Evolutionary conservation across 768 basidiomycete genomes (phyloP), one percentile per base, ranked within the genome.

Genomic region (Mycena indigotica): DNA sequence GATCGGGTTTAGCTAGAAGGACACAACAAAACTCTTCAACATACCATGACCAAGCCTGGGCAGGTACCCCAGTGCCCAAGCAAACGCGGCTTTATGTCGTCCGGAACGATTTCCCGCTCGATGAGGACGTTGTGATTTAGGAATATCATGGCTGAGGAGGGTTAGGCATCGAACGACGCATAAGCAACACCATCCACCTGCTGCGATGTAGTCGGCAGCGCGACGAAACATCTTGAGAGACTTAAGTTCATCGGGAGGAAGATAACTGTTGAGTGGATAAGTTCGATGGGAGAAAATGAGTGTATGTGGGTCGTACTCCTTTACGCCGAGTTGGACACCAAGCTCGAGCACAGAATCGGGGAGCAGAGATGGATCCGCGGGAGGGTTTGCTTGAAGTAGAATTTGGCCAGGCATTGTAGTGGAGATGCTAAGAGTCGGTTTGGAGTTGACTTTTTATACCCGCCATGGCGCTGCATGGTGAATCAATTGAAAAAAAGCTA

Each of bases 21-120:
- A 49, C 16, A 16, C 4, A 24, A 21, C 21, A 23, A 17, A 24
- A 21, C 5, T 49, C 46, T 16, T 16, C 3, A 10, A 24, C 8
- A 19, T 45, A 45, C 80, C 61, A 93, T 80, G 58, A 80, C 73
- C 8, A 94, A 81, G 21, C 91, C 93, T 0, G 89, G 90, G 64
- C 90, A 91, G 26, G 89, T 90, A 26, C 89, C 90, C 88, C 89
- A 91, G 66, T 92, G 91, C 1, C 92, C 91, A 6, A 93, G 80
- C 24, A 93, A 80, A 65, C 91, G 84, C 39, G 80, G 77, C 73
- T 95, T 95, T 75, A 96, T 87, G 69, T 93, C 81, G 41, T 88
- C 84, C 26, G 80, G 74, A 19, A 75, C 79, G 39, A 91, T 73
- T 26, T 79, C 71, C 29, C 82, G 73, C 57, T 88, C 82, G 28